Evolutionary conservation across 148 eudicot species (phyloP).

Genomic region (Oxyria digyna): DNA sequence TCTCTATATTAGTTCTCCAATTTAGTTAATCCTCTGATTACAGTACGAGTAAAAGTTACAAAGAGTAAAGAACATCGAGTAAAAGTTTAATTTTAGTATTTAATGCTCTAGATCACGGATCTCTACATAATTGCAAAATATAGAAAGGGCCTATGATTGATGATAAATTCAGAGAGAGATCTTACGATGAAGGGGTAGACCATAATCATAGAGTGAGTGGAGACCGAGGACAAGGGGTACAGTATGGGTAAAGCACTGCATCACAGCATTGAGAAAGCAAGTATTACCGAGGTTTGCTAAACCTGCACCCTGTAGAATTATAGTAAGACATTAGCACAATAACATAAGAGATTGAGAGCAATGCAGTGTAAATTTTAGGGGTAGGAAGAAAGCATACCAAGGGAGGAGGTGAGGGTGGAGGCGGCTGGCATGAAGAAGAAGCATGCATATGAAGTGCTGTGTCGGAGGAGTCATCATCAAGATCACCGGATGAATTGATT

Average conservation of each 20-base stretch:
- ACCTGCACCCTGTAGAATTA: constrained; percentile 42
- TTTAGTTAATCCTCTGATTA: no score
- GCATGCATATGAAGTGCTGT: background rate
- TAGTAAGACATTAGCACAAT: background rate
- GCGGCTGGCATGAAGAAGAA: background rate
- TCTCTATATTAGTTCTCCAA: no score
- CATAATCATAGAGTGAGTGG: constrained; percentile 21
- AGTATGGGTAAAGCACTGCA: constrained; percentile 79
- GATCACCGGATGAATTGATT: background rate
- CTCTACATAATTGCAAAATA: background rate
- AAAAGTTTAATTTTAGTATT: background rate
- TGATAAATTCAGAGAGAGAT: background rate
- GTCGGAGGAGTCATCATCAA: background rate
- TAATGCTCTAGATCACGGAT: background rate
- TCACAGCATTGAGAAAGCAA: constrained; percentile 55
- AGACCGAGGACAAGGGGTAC: constrained; percentile 66
- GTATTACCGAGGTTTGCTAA: constrained; percentile 56
- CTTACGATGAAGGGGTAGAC: constrained; percentile 41
- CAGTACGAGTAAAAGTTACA: no score
- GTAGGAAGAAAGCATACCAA: background rate
- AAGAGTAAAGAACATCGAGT: background rate
- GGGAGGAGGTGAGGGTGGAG: background rate
- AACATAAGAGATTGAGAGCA: background rate
- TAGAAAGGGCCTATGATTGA: no score
- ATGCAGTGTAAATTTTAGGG: background rate